These are phyloP conservation scores for Grammothele lineata DNA, from an alignment of 768 basidiomycete genomes.

Conservation along the genomic window DNA sequence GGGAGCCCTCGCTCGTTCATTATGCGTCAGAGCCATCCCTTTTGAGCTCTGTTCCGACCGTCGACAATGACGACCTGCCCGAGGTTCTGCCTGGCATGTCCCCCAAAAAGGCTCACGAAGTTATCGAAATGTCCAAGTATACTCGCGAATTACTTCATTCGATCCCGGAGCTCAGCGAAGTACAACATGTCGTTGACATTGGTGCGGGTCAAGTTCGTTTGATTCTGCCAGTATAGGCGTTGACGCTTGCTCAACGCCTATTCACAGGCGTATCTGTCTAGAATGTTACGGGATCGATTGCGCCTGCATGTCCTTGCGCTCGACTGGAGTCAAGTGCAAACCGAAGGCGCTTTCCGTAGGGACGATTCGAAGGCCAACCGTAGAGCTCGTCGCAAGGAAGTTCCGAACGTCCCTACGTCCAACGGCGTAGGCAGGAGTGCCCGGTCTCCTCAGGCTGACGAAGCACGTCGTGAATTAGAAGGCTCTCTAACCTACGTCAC, in stretches of 20 bases:
- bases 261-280: conserved; percentile 59
- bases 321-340: conserved; percentile 57
- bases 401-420: too few relatives aligned
- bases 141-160: conserved; percentile 35
- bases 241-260: background rate
- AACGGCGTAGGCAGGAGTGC: too few relatives aligned
- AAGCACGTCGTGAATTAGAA: too few relatives aligned
- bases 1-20: background rate
- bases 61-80: background rate
- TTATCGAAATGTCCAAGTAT: conserved; percentile 57
- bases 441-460: too few relatives aligned
- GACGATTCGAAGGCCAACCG: conserved; percentile 13
- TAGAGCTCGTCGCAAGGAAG: conserved; percentile 3
- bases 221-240: background rate
- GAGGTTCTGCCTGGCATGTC: conserved; percentile 47
- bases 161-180: conserved; percentile 16
- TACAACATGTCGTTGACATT: conserved; percentile 57
- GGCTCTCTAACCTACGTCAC: conserved; percentile 49
- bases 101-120: conserved; percentile 75
- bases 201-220: conserved; percentile 63
- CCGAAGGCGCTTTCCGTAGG: conserved; percentile 47
- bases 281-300: conserved; percentile 33
- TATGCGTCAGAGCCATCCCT: too few relatives aligned
- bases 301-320: conserved; percentile 57
- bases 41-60: too few relatives aligned